Evolutionary conservation across 768 basidiomycete species (phyloP).

Genomic region (Leccinum imitatum): DNA sequence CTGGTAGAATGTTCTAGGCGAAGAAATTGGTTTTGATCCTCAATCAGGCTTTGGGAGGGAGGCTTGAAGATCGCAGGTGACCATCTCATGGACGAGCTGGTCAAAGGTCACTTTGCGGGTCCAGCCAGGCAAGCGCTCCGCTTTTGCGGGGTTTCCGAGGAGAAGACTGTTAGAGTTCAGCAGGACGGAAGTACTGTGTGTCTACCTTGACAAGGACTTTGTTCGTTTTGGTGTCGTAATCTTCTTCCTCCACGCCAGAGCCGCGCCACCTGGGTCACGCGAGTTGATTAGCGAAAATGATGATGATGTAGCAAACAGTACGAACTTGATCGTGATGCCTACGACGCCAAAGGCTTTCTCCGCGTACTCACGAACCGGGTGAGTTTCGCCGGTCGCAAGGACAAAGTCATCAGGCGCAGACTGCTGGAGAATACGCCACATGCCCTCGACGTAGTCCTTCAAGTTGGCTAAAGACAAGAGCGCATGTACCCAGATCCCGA

Average conservation of each 20-base stretch:
- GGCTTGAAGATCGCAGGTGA: slow-evolving; percentile 70
- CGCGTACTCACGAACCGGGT: slow-evolving; percentile 91
- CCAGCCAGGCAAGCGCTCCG: slow-evolving; percentile 87
- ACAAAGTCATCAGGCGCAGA: slow-evolving; percentile 83
- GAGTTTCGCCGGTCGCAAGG: slow-evolving; percentile 94
- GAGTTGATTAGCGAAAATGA: slow-evolving; percentile 3
- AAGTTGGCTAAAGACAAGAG: slow-evolving; percentile 40
- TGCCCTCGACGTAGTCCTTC: slow-evolving; percentile 92
- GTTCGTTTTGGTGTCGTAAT: slow-evolving; percentile 65
- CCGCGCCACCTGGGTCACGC: slow-evolving; percentile 66
- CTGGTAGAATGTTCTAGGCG: neutral
- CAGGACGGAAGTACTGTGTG: slow-evolving; percentile 88
- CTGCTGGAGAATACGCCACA: slow-evolving; percentile 98
- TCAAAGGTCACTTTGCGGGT: slow-evolving; percentile 84
- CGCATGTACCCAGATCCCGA: slow-evolving; percentile 6
- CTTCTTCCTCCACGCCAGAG: slow-evolving; percentile 71
- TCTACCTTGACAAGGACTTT: slow-evolving; percentile 83
- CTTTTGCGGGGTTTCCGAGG: slow-evolving; percentile 86
- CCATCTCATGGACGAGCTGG: slow-evolving; percentile 89
- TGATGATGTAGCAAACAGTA: neutral
- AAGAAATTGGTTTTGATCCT: slow-evolving; percentile 74
- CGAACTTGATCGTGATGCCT: slow-evolving; percentile 65
- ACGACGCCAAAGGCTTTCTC: slow-evolving; percentile 81
- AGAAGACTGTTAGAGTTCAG: slow-evolving; percentile 72
- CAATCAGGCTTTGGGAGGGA: slow-evolving; percentile 65